These are phyloP conservation scores for Beauveria pseudobassiana DNA, from an alignment of 2,329 filamentous ascomycete genomes.

Conservation along the genomic window DNA sequence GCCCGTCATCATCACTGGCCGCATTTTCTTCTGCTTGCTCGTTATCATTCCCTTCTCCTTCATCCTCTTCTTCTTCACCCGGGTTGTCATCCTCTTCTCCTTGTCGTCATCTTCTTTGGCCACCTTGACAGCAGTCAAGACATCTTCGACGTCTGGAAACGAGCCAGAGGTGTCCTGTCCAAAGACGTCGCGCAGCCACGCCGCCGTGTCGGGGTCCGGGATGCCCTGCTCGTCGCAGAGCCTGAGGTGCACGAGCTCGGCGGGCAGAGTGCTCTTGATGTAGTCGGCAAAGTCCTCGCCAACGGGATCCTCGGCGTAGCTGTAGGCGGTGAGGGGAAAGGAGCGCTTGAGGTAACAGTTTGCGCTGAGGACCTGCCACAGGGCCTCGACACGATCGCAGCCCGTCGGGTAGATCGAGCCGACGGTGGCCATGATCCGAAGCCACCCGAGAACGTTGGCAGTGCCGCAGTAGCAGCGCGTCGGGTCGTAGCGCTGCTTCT, in stretches of 20 bases:
- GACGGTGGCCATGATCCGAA: not conserved
- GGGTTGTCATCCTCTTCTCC: not conserved
- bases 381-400: slow-evolving; percentile 9
- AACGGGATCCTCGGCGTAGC: slow-evolving; percentile 8
- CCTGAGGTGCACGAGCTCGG: not conserved
- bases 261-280: not conserved
- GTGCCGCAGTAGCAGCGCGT: not conserved
- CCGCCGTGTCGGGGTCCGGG: not conserved
- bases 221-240: not conserved
- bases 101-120: not conserved
- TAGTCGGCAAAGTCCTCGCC: slow-evolving; percentile 8
- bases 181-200: not conserved
- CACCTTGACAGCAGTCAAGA: not conserved
- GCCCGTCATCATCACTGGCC: not conserved
- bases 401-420: slow-evolving; percentile 2
- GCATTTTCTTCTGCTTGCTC: not conserved
- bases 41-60: not conserved
- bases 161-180: not conserved
- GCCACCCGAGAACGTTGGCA: not conserved
- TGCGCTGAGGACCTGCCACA: slow-evolving; percentile 10
- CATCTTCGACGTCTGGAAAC: slow-evolving; percentile 1
- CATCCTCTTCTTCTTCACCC: not conserved
- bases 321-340: slow-evolving; percentile 6
- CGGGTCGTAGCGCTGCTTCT: not conserved
- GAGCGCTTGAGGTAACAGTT: slow-evolving; percentile 8